Base-by-base conservation (phyloP, 192 early-diverging fungal genomes). In the Rhizophagus prolifer region DNA sequence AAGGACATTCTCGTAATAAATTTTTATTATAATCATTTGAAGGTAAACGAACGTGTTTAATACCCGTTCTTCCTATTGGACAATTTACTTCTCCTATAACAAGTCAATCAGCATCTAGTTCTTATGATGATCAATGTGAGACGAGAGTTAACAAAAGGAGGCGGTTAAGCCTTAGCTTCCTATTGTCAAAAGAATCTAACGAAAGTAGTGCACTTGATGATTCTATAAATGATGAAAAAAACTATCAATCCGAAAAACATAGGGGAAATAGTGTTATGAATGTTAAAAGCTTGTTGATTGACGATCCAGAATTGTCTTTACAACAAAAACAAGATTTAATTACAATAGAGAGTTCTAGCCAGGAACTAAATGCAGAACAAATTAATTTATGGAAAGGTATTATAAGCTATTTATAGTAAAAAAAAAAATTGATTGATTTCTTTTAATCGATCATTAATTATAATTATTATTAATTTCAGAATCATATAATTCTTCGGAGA, bases 281-380 rank as follows among this genome's bases (percentile, higher is more conserved):
- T 50, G 72, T 74, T 34, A 60, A 6, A 34, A 74, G 62, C 25
- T 50, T 74, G n/a, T 50, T 74, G 21, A 74, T 61, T 44, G n/a
- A 28, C 58, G 7, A 28, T 10, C 41, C 41, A 44, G 41, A 44
- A 12, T 44, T 44, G 10, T 44, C 41, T 12, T 44, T 44, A 12
- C 68, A 70, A 70, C 28, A 47, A 72, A 50, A 21, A 2, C 19
- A 36, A 21, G 2, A 28, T 36, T 21, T 14, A 38, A 34, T 38
- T 19, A 38, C 14, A 34, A 34, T 14, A 31, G 30, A 26, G 2
- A 30, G 9, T 12, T 44, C 47, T 54, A 54, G 3, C 13, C 47
- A 54, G 13, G 14, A 54, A 54, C 16, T 54, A 5, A 54, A 54
- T 21, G 21, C 16, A 6, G 47, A 54, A 21, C 64, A 66, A 66